These are phyloP conservation scores for Pichia sporocuriosa DNA, from an alignment of 805 yeast genomes.

Conservation along the genomic window DNA sequence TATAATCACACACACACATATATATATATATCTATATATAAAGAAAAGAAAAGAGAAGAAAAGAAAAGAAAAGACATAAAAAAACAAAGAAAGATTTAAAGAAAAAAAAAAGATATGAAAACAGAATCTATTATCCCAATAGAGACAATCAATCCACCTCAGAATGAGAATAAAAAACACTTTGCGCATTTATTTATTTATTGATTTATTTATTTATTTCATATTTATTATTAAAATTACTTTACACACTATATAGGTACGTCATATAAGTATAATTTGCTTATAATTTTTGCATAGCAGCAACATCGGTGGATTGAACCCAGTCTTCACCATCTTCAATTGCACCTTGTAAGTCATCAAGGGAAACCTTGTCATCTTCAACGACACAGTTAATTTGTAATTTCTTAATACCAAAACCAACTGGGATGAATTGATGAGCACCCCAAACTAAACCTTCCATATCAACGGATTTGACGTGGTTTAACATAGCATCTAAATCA, in stretches of 20 bases:
- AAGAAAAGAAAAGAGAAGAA: too few relatives aligned
- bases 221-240: neutral
- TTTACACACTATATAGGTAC: neutral
- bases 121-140: too few relatives aligned
- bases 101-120: too few relatives aligned
- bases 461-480: constrained; percentile 77
- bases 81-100: too few relatives aligned
- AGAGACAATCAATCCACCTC: too few relatives aligned
- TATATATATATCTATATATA: too few relatives aligned
- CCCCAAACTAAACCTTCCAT: constrained; percentile 98
- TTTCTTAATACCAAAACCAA: constrained; percentile 99
- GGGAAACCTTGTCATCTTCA: constrained; percentile 93
- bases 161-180: too few relatives aligned
- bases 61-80: too few relatives aligned
- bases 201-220: too few relatives aligned
- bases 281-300: constrained; percentile 97
- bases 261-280: constrained; percentile 13
- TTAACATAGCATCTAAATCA: constrained; percentile 80
- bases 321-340: constrained; percentile 95
- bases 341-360: constrained; percentile 75
- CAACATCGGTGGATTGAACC: constrained; percentile 97
- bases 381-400: constrained; percentile 97
- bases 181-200: too few relatives aligned
- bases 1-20: too few relatives aligned
- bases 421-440: constrained; percentile 92